Evolutionary conservation across 345 rosid species (phyloP), one percentile per base, ranked within the genome.

Genomic region (Linum lewisii): DNA sequence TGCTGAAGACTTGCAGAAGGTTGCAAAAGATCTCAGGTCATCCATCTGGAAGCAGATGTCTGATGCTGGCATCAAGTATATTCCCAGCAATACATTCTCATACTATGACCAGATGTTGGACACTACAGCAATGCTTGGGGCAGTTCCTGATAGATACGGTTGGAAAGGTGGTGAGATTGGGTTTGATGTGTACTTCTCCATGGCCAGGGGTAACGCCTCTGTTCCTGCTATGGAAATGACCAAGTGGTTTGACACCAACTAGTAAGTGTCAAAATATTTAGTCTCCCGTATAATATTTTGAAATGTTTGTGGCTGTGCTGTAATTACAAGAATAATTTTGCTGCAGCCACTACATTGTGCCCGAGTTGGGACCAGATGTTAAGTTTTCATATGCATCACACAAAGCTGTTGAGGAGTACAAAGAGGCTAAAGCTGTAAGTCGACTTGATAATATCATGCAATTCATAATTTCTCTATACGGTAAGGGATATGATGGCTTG

Each of bases 161-260:
- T 92, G 84, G 84, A 80, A 67, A 16, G 83, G 82, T 62, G 98
- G 93, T 2, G 95, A 92, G 90, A 92, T 92, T 9, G 96, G 88
- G 8, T 81, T 84, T 0, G 90, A 83, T 57, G 72, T 76, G 38
- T 92, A 79, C 83, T 92, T 92, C 77, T 92, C 98, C 56, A 88
- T 92, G 96, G 98, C 96, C 63, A 86, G 98, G 80, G 98, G 98
- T 54, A 92, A 92, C 60, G 98, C 98, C 73, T 69, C 90, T 54
- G 95, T 84, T 6, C 97, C 98, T 1, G 98, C 98, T 42, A 92
- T 92, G 98, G 98, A 92, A 72, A 92, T 92, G 98, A 92, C 97
- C 76, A 92, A 92, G 91, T 92, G 98, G 98, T 88, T 92, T 63
- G 98, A 92, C 81, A 92, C 98, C 80, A 92, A 92, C 88, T 92